Conservation (phyloP, 2,329 filamentous ascomycete species). For the Fusarium concolor region DNA sequence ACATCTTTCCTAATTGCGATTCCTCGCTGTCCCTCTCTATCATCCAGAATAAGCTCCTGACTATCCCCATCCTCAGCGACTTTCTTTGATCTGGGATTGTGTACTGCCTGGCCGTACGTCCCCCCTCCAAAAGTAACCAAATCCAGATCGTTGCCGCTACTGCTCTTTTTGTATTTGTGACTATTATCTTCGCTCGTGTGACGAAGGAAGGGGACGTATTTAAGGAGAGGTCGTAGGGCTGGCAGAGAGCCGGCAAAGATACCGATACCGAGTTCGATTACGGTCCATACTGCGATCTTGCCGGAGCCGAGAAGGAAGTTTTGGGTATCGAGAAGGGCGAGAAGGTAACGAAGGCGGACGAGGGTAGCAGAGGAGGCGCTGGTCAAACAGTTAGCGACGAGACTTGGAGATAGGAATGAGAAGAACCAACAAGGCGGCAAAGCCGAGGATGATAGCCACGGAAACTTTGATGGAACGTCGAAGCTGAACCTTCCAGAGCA, state of each 20-base stretch:
- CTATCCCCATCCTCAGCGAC: not conserved
- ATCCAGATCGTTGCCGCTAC: not conserved
- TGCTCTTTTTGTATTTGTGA: not conserved
- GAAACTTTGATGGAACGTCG: too few relatives aligned
- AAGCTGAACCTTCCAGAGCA: too few relatives aligned
- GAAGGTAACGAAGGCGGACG: not conserved
- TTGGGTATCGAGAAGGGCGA: not conserved
- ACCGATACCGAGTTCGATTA: not conserved
- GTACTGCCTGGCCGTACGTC: not conserved
- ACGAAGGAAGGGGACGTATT: not conserved
- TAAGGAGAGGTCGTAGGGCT: not conserved
- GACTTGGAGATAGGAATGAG: too few relatives aligned
- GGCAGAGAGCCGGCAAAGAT: not conserved
- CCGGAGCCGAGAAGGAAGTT: not conserved
- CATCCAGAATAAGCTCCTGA: not conserved
- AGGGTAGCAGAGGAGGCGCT: too few relatives aligned
- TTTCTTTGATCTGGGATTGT: not conserved
- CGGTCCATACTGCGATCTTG: not conserved
- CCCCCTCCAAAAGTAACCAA: not conserved
- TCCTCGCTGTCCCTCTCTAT: not conserved
- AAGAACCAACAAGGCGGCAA: too few relatives aligned
- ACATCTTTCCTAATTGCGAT: not conserved
- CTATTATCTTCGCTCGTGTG: not conserved
- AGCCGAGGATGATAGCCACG: too few relatives aligned
- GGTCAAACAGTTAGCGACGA: too few relatives aligned